A percentile compares a stretch with the other conserved stretches of the same genome.
Conservation (phyloP, 169 alveolate genomes). For the Plasmodium cynomolgi region DNA sequence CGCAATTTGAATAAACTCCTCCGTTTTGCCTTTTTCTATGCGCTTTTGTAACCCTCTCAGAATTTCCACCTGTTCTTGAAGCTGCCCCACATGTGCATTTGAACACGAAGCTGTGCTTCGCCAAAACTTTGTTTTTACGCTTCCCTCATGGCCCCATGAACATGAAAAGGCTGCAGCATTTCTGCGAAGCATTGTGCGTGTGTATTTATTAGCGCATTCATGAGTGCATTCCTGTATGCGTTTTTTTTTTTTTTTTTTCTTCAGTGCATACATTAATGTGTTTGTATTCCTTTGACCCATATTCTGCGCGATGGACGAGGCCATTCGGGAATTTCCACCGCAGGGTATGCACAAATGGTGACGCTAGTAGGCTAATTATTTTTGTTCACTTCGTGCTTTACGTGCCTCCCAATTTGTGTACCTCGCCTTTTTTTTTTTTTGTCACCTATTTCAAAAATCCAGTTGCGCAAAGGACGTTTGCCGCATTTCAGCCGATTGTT, state of each 20-base stretch:
- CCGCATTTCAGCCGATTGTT: neutral
- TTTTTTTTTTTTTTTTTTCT: constrained; percentile 6
- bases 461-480: neutral
- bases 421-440: neutral
- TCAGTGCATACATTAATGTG: neutral
- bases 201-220: neutral
- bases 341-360: neutral
- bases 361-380: neutral
- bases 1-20: neutral
- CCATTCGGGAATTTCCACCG: neutral
- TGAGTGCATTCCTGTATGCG: neutral
- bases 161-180: neutral
- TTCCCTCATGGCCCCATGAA: neutral
- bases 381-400: neutral
- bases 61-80: neutral
- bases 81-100: neutral
- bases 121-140: neutral
- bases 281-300: neutral
- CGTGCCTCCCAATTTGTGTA: neutral
- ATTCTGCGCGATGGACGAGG: neutral
- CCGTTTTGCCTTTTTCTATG: neutral
- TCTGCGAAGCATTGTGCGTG: neutral
- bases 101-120: neutral
- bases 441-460: neutral
- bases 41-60: neutral